Conservation (phyloP, 1,284 basidiomycete species). For the Papiliotrema flavescens region DNA sequence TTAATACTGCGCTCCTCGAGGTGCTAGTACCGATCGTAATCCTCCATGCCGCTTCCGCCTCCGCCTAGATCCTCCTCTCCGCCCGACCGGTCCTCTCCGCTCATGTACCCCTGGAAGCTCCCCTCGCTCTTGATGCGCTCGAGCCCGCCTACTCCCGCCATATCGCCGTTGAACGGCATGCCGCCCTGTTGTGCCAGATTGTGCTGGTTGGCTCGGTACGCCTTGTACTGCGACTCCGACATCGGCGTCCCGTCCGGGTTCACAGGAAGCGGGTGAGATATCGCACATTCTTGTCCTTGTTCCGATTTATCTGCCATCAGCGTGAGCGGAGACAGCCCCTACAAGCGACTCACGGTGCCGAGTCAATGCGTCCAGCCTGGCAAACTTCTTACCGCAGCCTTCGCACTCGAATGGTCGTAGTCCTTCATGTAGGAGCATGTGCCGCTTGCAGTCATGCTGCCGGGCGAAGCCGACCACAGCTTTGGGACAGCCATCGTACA, state of each 20-base stretch:
- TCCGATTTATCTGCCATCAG: slow-evolving; percentile 44
- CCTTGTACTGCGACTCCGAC: slow-evolving; percentile 48
- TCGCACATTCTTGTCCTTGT: slow-evolving; percentile 48
- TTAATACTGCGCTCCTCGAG: background rate
- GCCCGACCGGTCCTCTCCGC: slow-evolving; percentile 21
- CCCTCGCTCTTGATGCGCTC: background rate
- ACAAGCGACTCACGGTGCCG: slow-evolving; percentile 59
- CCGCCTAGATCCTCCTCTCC: slow-evolving; percentile 19
- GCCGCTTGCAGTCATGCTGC: slow-evolving; percentile 93
- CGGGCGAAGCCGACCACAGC: slow-evolving; percentile 69
- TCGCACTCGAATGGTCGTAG: slow-evolving; percentile 83
- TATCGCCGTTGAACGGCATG: background rate
- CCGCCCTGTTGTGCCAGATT: slow-evolving; percentile 1
- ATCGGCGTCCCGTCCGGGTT: slow-evolving; percentile 47
- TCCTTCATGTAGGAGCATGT: slow-evolving; percentile 80
- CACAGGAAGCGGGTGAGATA: slow-evolving; percentile 44
- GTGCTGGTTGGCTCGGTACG: slow-evolving; percentile 25
- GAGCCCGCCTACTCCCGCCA: background rate
- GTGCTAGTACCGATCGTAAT: slow-evolving; percentile 20
- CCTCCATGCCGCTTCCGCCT: slow-evolving; percentile 33
- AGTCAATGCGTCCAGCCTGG: slow-evolving; percentile 86
- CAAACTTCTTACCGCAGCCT: slow-evolving; percentile 91
- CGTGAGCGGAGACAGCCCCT: background rate
- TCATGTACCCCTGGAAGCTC: slow-evolving; percentile 12
- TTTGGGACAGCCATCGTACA: slow-evolving; percentile 89